Evolutionary conservation across 176 grass and related monocot species (phyloP), one percentile per base, ranked within the genome.

Genomic region (Carex cristatella): DNA sequence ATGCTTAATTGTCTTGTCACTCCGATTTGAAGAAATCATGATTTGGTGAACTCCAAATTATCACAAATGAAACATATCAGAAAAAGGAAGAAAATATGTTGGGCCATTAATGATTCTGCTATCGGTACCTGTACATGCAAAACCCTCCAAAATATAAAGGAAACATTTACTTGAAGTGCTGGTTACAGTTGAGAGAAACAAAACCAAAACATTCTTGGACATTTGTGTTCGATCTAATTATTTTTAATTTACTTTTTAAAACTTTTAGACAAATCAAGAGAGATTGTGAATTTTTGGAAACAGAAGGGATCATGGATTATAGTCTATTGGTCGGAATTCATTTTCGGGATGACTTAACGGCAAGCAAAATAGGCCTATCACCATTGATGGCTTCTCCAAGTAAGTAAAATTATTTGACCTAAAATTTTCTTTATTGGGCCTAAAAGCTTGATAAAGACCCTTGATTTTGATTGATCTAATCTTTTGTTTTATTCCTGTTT

Each of bases 241-340:
- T 1, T 76, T 76, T 76, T 51, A 42, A 35, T 65, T 46, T 68
- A 67, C 61, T 54, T 38, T 88, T 23, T 23, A 23, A 7, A 57
- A 15, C 15, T 32, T 84, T 42, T 78, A 98, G 95, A 67, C 95
- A 98, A 89, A 84, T 98, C 9, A 90, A 84, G 85, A 76, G 73
- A 75, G 95, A 98, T 84, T 98, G 95, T 16, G 89, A 91, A 32
- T 98, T 98, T 79, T 85, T 98, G 86, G 95, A 98, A 84, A 85
- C 87, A 0, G 92, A 93, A 80, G 86, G 92, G 19, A 98, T 98
- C 51, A 98, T 98, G 95, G 95, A 98, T 85, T 98, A 98, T 68
- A 98, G 95, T 73, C 91, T 98, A 80, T 90, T 98, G 79, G 88
- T 98, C 2, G 95, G 95, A 86, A 81, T 98, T 88, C 95, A 98